A percentile compares a stretch with the other conserved stretches of the same genome.
Conservation (phyloP, 306 rosid species). For the Casuarina glauca region DNA sequence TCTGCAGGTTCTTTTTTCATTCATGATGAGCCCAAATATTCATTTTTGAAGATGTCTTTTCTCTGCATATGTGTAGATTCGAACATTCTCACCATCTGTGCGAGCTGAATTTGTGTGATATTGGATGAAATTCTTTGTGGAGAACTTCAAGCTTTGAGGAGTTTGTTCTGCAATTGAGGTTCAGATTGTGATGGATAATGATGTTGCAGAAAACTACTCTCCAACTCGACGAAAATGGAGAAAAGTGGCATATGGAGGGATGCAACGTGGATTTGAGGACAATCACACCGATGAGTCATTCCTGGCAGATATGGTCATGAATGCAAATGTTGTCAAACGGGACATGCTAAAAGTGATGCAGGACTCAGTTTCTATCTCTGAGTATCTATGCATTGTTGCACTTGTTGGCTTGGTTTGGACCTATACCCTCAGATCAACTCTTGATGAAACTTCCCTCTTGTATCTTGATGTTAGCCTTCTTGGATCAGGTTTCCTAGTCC, state of each 20-base stretch:
- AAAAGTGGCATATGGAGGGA: slow-evolving; percentile 94
- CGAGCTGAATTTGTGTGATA: slow-evolving; percentile 16
- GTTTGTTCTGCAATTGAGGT: slow-evolving; percentile 17
- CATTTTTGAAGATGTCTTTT: neutral
- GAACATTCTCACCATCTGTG: neutral
- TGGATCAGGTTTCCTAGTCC: slow-evolving; percentile 66
- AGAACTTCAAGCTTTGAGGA: slow-evolving; percentile 7
- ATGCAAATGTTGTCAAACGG: slow-evolving; percentile 83
- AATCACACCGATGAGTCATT: slow-evolving; percentile 82
- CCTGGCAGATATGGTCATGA: slow-evolving; percentile 89
- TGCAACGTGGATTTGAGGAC: slow-evolving; percentile 90
- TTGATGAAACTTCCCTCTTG: slow-evolving; percentile 70
- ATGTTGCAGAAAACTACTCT: slow-evolving; percentile 29
- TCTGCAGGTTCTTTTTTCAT: neutral
- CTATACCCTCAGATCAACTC: slow-evolving; percentile 65
- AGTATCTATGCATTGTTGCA: slow-evolving; percentile 80
- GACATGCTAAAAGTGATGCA: slow-evolving; percentile 82
- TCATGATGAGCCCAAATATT: neutral
- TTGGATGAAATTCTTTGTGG: slow-evolving; percentile 6
- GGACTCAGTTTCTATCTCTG: slow-evolving; percentile 83
- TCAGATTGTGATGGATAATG: slow-evolving; percentile 38
- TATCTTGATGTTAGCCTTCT: slow-evolving; percentile 71
- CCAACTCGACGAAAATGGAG: slow-evolving; percentile 59
- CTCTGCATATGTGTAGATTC: neutral
- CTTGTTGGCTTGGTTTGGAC: slow-evolving; percentile 88